Evolutionary conservation across 2,329 filamentous ascomycete species (phyloP), one percentile per base, ranked within the genome.

Genomic region (Aspergillus candidus): DNA sequence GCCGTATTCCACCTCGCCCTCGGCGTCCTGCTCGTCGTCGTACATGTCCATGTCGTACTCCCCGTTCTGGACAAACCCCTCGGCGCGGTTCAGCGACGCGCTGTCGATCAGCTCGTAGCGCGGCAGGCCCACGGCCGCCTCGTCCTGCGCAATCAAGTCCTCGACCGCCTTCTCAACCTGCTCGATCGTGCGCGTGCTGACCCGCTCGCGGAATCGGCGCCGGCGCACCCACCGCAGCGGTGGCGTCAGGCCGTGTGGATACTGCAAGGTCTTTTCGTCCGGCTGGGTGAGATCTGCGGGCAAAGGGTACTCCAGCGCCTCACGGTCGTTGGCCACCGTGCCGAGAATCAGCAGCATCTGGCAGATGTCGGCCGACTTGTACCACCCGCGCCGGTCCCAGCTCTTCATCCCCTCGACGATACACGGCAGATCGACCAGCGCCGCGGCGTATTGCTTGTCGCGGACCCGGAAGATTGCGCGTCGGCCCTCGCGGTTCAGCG

Each of bases 331-430:
- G 37, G 73, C 70, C 13, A 91, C 83, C 29, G 68, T 72, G 7
- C 84, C 83, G 46, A 89, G 79, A 1, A 91, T 86, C 6, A 94
- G 71, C 31, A 94, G 76, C 86, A 95, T 94, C 70, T 94, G 88
- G 54, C 84, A 88, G 30, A 94, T 80, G 60, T 95, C 89, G 29
- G 86, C 85, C 7, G 86, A 86, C 70, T 95, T 95, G 72, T 90
- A 88, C 73, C 90, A 88, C 13, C 83, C 79, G 59, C 86, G 88
- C 59, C 83, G 83, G 62, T 94, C 89, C 86, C 88, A 95, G 47
- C 86, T 90, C 73, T 95, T 95, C 84, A 93, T 89, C 6, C 83
- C 84, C 62, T 95, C 89, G 4, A 90, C 83, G 46, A 95, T 86
- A 47, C 86, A 93, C 0, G 89, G 89, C 29, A 95, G 69, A 56